Evolutionary conservation across 2,329 filamentous ascomycete genomes (phyloP).

Genomic region (Sordariomycetes sp.): DNA sequence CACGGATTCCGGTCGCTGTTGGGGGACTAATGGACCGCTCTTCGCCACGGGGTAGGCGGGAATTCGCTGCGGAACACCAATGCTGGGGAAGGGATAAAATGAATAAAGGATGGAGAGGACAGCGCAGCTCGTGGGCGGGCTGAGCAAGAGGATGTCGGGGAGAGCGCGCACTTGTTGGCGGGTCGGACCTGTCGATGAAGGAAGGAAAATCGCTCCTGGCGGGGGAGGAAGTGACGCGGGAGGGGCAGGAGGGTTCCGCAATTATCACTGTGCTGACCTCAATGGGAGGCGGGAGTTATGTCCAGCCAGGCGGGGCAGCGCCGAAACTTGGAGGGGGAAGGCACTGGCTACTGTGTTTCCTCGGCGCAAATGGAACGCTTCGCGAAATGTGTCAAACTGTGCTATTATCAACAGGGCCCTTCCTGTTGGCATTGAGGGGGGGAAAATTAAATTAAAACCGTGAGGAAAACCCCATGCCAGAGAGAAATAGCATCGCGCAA

Average conservation of each 20-base stretch:
- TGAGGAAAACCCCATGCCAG: not conserved
- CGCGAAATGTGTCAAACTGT: not conserved
- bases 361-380: not conserved
- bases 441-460: no score
- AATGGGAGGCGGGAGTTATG: not conserved
- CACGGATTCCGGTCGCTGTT: not conserved
- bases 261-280: not conserved
- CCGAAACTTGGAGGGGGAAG: not conserved
- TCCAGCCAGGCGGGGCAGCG: not conserved
- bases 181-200: not conserved
- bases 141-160: not conserved
- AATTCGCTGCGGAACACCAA: not conserved
- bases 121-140: not conserved
- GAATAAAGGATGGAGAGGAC: not conserved
- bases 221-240: not conserved
- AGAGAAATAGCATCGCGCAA: not conserved
- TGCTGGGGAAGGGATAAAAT: not conserved
- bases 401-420: not conserved
- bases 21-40: not conserved
- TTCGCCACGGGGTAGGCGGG: not conserved
- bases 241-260: not conserved
- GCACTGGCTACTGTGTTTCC: not conserved
- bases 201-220: conserved; percentile 1
- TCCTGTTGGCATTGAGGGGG: no score
- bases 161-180: not conserved